A percentile compares a stretch with the other conserved stretches of the same genome.
phyloP scores from a whole-genome alignment of 2,329 filamentous ascomycete genomes.

The Fusarium sp. region DNA sequence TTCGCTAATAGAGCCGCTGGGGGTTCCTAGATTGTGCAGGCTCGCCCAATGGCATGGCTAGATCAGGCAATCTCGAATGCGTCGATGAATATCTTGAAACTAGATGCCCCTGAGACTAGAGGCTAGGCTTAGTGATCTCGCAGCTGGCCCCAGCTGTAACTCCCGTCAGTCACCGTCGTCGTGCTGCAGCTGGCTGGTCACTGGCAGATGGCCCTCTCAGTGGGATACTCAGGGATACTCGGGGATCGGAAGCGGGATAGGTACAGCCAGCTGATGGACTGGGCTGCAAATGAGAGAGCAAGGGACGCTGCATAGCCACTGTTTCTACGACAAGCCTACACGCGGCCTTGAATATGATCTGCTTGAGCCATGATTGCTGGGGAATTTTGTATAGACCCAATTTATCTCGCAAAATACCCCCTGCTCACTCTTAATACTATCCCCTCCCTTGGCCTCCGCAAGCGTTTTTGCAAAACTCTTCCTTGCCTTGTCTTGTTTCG shows the following conservation, averaged over 20 bases:
- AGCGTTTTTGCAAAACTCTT: slow-evolving; percentile 21
- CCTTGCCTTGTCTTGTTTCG: slow-evolving; percentile 23
- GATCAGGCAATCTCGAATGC: slow-evolving; percentile 21
- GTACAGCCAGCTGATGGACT: background rate
- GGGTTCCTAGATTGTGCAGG: background rate
- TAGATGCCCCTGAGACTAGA: slow-evolving; percentile 22
- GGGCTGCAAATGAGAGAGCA: slow-evolving; percentile 16
- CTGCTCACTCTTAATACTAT: slow-evolving; percentile 11
- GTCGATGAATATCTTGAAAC: slow-evolving; percentile 33
- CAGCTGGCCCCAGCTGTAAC: slow-evolving; percentile 17
- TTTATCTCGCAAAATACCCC: slow-evolving; percentile 9
- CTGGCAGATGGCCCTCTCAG: slow-evolving; percentile 2
- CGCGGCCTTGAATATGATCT: slow-evolving; percentile 27
- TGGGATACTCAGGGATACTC: background rate
- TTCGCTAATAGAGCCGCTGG: slow-evolving; percentile 3
- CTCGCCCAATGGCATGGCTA: slow-evolving; percentile 13
- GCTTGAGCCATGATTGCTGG: slow-evolving; percentile 29
- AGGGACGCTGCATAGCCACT: slow-evolving; percentile 6
- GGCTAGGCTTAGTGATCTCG: background rate
- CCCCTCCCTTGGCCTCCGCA: slow-evolving; percentile 9
- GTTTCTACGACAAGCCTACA: slow-evolving; percentile 16
- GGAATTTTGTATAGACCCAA: slow-evolving; percentile 26
- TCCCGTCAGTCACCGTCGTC: background rate
- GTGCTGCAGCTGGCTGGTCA: background rate
- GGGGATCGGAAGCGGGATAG: background rate